These are phyloP conservation scores for Aspergillus pseudoglaucus DNA, from an alignment of 2,329 filamentous ascomycete genomes.

Conservation along the genomic window DNA sequence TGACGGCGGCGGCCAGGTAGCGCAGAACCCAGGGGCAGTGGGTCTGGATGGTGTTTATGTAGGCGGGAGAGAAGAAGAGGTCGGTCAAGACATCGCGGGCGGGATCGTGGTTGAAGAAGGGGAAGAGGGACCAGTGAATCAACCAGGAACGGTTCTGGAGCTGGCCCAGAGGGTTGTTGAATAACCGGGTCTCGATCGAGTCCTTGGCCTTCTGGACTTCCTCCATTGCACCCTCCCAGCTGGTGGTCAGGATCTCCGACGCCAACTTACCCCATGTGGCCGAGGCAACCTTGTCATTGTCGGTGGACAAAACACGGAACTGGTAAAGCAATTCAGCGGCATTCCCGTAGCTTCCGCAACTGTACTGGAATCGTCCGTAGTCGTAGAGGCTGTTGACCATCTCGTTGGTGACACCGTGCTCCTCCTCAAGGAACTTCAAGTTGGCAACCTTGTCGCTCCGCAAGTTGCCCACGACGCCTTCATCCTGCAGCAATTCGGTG, in stretches of 20 bases:
- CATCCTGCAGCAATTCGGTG: constrained; percentile 74
- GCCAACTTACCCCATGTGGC: constrained; percentile 98
- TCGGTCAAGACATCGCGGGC: constrained; percentile 88
- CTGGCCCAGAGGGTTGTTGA: constrained; percentile 93
- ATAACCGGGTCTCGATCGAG: constrained; percentile 86
- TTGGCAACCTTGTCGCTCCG: constrained; percentile 97
- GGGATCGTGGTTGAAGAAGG: constrained; percentile 94
- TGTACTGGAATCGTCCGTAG: constrained; percentile 96
- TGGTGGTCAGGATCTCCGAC: constrained; percentile 87
- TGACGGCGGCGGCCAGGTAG: constrained; percentile 88
- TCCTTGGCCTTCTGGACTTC: constrained; percentile 87
- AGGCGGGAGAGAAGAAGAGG: constrained; percentile 92
- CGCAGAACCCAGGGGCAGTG: constrained; percentile 93
- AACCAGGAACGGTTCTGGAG: constrained; percentile 95
- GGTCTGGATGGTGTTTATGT: constrained; percentile 99
- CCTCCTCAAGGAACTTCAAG: constrained; percentile 95
- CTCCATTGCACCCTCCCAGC: constrained; percentile 91
- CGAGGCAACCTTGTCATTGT: constrained; percentile 93
- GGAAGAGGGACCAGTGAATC: constrained; percentile 97
- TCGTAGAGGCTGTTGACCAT: constrained; percentile 96
- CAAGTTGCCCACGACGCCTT: constrained; percentile 84
- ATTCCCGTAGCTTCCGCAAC: constrained; percentile 85
- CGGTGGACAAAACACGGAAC: constrained; percentile 95
- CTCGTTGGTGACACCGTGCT: constrained; percentile 86
- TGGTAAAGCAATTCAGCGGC: constrained; percentile 93